Evolutionary conservation across 495 filamentous ascomycete genomes (phyloP).

Genomic region (Tuber magnatum): DNA sequence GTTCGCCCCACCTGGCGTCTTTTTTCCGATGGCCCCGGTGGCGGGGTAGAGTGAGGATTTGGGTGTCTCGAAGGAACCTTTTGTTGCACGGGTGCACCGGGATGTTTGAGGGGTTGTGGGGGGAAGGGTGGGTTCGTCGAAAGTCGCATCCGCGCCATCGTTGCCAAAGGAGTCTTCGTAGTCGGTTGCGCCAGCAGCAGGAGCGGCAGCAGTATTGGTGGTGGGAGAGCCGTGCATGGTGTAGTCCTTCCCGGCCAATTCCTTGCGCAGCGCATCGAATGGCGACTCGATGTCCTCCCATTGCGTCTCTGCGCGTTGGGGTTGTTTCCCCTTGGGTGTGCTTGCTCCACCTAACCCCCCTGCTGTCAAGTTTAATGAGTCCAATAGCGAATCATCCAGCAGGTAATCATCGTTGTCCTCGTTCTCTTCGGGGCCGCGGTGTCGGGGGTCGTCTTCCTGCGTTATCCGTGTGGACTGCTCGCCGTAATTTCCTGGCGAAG

Average conservation of each 20-base stretch:
- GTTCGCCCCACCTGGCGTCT: slow-evolving; percentile 39
- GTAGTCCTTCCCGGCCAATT: slow-evolving; percentile 33
- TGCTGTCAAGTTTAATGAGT: slow-evolving; percentile 43
- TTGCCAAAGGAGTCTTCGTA: neutral
- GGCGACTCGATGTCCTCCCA: slow-evolving; percentile 59
- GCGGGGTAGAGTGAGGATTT: slow-evolving; percentile 43
- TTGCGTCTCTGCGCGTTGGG: slow-evolving; percentile 45
- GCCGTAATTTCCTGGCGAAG: slow-evolving; percentile 41
- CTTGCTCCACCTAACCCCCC: slow-evolving; percentile 47
- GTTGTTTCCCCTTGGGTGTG: slow-evolving; percentile 48
- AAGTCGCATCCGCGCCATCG: neutral
- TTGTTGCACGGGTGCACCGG: slow-evolving; percentile 10
- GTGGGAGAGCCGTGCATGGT: slow-evolving; percentile 46
- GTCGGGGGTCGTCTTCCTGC: slow-evolving; percentile 35
- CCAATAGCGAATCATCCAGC: slow-evolving; percentile 52
- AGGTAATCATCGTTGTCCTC: slow-evolving; percentile 49
- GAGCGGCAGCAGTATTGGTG: slow-evolving; percentile 21
- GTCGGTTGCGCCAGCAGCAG: neutral
- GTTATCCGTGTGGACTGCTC: slow-evolving; percentile 41
- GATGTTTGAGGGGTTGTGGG: slow-evolving; percentile 31
- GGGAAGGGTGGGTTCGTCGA: slow-evolving; percentile 12
- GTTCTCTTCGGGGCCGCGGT: slow-evolving; percentile 28
- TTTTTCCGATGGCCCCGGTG: slow-evolving; percentile 45
- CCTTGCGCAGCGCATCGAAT: slow-evolving; percentile 50
- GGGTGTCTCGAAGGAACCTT: slow-evolving; percentile 24